Conservation (phyloP, 2,329 filamentous ascomycete genomes). For the Pseudogymnoascus sp. region DNA sequence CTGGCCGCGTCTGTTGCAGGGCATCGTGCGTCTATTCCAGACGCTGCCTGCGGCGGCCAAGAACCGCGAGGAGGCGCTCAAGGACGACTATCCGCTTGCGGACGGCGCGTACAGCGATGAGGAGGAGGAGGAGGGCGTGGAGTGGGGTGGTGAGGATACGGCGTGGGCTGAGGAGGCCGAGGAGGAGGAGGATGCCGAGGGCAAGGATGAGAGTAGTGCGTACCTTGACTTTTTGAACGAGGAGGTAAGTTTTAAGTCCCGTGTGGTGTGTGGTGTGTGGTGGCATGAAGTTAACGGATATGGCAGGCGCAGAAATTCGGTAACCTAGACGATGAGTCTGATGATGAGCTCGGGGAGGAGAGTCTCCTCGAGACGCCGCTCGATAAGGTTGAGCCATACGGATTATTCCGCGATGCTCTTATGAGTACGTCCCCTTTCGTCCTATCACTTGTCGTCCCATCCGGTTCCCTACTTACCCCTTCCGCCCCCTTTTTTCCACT, state of each 20-base stretch:
- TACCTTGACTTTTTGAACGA: slow-evolving; percentile 95
- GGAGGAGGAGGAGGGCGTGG: slow-evolving; percentile 59
- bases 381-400: slow-evolving; percentile 91
- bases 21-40: slow-evolving; percentile 84
- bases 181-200: slow-evolving; percentile 44
- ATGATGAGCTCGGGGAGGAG: slow-evolving; percentile 87
- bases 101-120: slow-evolving; percentile 51
- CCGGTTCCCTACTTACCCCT: no score
- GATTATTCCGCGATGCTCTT: slow-evolving; percentile 73
- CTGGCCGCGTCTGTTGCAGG: slow-evolving; percentile 84
- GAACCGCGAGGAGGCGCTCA: slow-evolving; percentile 85
- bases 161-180: slow-evolving; percentile 68
- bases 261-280: neutral
- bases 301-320: slow-evolving; percentile 72
- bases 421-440: slow-evolving; percentile 62
- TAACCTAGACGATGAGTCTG: slow-evolving; percentile 60
- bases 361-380: slow-evolving; percentile 88
- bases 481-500: no score
- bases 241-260: slow-evolving; percentile 48
- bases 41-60: slow-evolving; percentile 80
- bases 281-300: slow-evolving; percentile 10
- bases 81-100: slow-evolving; percentile 72
- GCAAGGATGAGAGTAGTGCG: slow-evolving; percentile 82
- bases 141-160: slow-evolving; percentile 72
- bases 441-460: no score